Percentiles rank a stretch among this genome's conserved stretches.
phyloP scores from a whole-genome alignment of 257 asterid species.

The Euphrasia confusa region DNA sequence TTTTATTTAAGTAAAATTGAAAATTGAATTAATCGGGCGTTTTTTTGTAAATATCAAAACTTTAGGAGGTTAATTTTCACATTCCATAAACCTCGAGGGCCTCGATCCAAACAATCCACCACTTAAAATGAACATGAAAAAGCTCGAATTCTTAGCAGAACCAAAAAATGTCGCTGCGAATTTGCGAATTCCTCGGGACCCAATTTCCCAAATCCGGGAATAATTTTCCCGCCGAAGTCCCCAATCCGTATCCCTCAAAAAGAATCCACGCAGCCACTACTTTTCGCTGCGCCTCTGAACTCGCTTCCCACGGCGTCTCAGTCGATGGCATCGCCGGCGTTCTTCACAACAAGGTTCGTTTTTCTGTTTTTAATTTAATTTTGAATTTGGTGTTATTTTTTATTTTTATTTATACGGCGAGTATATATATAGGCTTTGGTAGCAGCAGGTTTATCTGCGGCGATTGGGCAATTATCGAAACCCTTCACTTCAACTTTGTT shows the following conservation, averaged over 20 bases:
- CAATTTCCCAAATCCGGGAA: slow-evolving; percentile 4
- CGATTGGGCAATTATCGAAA: slow-evolving; percentile 73
- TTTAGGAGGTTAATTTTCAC: background rate
- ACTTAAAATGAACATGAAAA: slow-evolving; percentile 6
- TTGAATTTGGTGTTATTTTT: background rate
- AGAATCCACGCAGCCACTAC: slow-evolving; percentile 19
- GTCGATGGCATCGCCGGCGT: slow-evolving; percentile 32
- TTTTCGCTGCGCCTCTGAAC: slow-evolving; percentile 34
- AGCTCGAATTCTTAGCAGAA: background rate
- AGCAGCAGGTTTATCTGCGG: slow-evolving; percentile 67
- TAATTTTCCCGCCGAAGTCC: background rate
- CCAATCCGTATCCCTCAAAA: background rate
- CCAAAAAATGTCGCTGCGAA: slow-evolving; percentile 36
- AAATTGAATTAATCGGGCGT: background rate
- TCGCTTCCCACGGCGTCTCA: slow-evolving; percentile 27
- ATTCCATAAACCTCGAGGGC: slow-evolving; percentile 20
- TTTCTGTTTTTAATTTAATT: background rate
- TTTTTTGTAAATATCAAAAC: slow-evolving; percentile 9
- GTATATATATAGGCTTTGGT: slow-evolving; percentile 56
- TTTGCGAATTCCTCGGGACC: slow-evolving; percentile 24
- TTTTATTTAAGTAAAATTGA: too few species aligned
- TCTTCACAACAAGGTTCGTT: slow-evolving; percentile 48
- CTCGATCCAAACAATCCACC: slow-evolving; percentile 7
- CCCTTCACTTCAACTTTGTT: slow-evolving; percentile 64
- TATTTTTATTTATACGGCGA: background rate